Base-by-base conservation (phyloP, 495 filamentous ascomycete genomes). In the Hyaloscypha variabilis region DNA sequence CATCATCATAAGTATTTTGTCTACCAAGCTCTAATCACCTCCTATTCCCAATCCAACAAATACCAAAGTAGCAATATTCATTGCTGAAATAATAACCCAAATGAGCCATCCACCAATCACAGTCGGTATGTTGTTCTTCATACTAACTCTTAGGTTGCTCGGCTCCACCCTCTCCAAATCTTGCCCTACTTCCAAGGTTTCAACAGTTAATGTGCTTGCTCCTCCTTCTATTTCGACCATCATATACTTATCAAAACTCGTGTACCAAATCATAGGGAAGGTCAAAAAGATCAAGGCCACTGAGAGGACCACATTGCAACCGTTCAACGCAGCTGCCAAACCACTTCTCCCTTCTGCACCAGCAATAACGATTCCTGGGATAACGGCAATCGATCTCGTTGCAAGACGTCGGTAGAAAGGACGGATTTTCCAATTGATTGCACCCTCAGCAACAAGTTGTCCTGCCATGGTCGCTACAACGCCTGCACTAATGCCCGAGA, bases 391-490 rank as follows among this genome's bases (percentile, higher is more conserved):
- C 11, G 81, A 79, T 3, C 84, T 75, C 2, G 91, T 93, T 51
- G 92, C 73, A 19, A 94, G 81, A 54, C 91, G 77, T 14, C 91
- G 85, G 13, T 91, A 60, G 90, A 91, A 95, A 0, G 91, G 91
- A 64, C 78, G 76, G 30, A 90, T 78, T 26, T 70, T 85, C 89
- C 90, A 92, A 65, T 86, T 83, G 49, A 95, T 75, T 73, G 91
- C 90, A 42, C 91, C 91, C 71, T 95, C 91, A 69, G 84, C 86
- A 52, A 94, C 85, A 84, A 95, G 91, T 71, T 95, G 91, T 2
- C 91, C 91, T 4, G 91, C 86, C 71, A 95, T 93, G 25, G 91
- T 95, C 74, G 89, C 92, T n/a, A 95, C 87, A 58, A 95, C 91
- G 28, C 91, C 91, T 0, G 91, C 90, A 5, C 85, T 88, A 6